Evolutionary conservation across 163 green algal species (phyloP), one percentile per base, ranked within the genome.

Genomic region (Chlorella variabilis): DNA sequence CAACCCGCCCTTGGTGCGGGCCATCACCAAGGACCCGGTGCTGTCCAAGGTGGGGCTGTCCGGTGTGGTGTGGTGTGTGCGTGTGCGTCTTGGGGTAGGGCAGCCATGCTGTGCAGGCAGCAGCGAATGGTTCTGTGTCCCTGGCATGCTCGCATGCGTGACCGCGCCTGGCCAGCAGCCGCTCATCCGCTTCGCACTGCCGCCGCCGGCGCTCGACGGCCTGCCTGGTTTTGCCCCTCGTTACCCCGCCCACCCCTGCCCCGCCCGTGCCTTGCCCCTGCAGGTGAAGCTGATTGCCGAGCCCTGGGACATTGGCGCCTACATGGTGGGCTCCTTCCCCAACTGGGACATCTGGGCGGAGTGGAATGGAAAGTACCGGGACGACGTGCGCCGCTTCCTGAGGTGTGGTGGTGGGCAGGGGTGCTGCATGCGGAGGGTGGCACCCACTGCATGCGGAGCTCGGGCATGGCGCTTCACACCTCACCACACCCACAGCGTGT

Each of bases 341-440:
- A 96, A 98, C 83, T 98, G 94, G 91, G 94, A 97, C 80, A 66
- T 94, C 11, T 99, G 96, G 96, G 90, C 90, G 0, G 96, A 99
- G 89, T 99, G 96, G 96, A 99, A 99, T 78, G 96, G 96, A 77
- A 91, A 92, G 71, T 99, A 93, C 87, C 86, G 96, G 0, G 96
- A 99, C 76, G 93, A 96, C 69, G 87, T 98, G 77, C 86, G 96
- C 8, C 84, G 87, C 36, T 98, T 98, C 88, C 87, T 98, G 65
- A 96, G 94, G 87, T 90, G 83, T 0, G 70, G 15, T 7, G 45
- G 2, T 21, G 11, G 13, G 45, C 34, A 51, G n/a, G n/a, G n/a
- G n/a, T n/a, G n/a, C n/a, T n/a, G n/a, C n/a, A n/a, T n/a, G n/a
- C n/a, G n/a, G n/a, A n/a, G n/a, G n/a, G n/a, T n/a, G n/a, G n/a